Evolutionary conservation across 768 basidiomycete genomes (phyloP), one percentile per base, ranked within the genome.

Genomic region (Lentinus brumalis): DNA sequence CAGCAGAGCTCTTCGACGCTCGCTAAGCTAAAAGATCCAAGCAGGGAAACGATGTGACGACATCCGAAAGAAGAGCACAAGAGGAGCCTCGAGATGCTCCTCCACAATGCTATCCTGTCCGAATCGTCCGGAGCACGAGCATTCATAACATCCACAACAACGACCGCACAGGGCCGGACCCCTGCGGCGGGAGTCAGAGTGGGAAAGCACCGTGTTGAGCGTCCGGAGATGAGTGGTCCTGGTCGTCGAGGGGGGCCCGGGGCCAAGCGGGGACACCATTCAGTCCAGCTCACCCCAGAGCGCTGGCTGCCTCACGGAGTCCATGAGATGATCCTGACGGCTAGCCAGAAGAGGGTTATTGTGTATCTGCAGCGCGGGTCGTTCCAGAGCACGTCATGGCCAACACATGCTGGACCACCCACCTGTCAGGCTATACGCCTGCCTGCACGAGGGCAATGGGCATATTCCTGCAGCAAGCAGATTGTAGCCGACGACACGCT

Each of bases 381-480:
- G 51, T 47, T 44, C 56, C 51, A 62, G 56, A 62, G 52, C 61
- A 30, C 38, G 56, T 62, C 56, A 57, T 57, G 61, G 56, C 44
- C 7, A 42, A 54, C 61, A 62, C 56, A 55, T 53, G 56, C 50
- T 52, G 54, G 39, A n/a, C 30, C 35, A 47, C 42, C 31, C 45
- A 31, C 55, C 50, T 45, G 50, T 32, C 15, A 6, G 32, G 53
- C 14, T 31, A 40, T 26, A 26, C 47, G 31, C 44, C 16, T 41
- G 52, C 56, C 52, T 45, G 45, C 60, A 49, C 52, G 52, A 8
- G 39, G 45, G 30, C 30, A 49, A 52, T 46, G 55, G 55, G 46
- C 51, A 51, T 45, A 50, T 16, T 52, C 49, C 41, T 59, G 52
- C 58, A 40, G 52, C 38, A 38, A 30, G 39, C 39, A 39, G 7